Base-by-base conservation (phyloP, 2,329 filamentous ascomycete genomes). In the Monosporascus sp. region DNA sequence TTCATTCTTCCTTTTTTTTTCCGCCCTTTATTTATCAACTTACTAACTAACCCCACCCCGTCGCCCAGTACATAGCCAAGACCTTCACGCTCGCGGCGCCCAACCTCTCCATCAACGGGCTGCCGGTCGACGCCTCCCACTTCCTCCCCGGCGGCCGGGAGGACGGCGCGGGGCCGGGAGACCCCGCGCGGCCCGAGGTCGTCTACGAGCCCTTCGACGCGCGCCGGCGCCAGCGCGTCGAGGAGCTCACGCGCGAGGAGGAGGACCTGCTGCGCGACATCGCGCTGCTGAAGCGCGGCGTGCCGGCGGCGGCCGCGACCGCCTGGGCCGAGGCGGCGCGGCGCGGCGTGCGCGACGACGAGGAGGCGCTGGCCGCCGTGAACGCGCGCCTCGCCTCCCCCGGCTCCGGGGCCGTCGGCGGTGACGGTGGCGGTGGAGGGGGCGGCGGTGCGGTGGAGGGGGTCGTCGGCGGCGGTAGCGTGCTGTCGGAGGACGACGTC, bases 231-330 rank as follows among this genome's bases (percentile, higher is more conserved):
- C 74, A 77, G 56, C 77, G 76, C 60, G 79, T 85, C 59, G 81
- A 83, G 64, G 77, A 81, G 38, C 76, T 86, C n/a, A 76, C 80
- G 55, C 74, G 78, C 55, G 76, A 84, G 54, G 83, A 87, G 60
- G 83, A 86, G 64, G 81, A 82, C 62, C 75, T 87, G 3, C 78
- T 86, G 45, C 79, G 83, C 59, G 80, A 85, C 61, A 83, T 87
- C 60, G 83, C 83, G 7, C 70, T 72, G 31, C 73, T 84, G n/a
- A 84, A 84, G 67, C 76, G 78, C 56, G 68, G 70, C 55, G 76
- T 82, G 1, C 81, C 81, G 20, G 65, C 63, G 17, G 62, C 70
- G 9, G 73, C 75, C 0, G 78, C 81, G 8, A 62, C 67, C 4
- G 59, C 69, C 37, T 74, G 75, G 60, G 72, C 74, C 43, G 71